Percentiles rank a stretch among this genome's conserved stretches.
phyloP scores from a whole-genome alignment of 1,139 yeast genomes.

The Candida sp. region DNA sequence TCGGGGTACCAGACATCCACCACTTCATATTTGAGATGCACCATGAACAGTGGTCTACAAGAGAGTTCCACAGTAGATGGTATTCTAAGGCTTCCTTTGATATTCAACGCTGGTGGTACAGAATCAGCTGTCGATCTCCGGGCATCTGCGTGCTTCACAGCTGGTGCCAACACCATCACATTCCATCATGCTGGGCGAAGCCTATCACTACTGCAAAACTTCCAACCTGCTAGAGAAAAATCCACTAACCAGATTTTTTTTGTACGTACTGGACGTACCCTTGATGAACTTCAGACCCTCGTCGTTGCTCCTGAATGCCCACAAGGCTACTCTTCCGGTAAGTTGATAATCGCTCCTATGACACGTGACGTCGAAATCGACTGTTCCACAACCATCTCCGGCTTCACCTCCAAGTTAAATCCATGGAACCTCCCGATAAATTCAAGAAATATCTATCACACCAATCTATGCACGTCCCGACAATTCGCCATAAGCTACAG shows the following conservation, averaged over 20 bases:
- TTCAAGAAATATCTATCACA: slow-evolving; percentile 12
- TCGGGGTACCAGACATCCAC: slow-evolving; percentile 23
- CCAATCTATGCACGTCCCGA: slow-evolving; percentile 18
- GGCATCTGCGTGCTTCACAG: slow-evolving; percentile 19
- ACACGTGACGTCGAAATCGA: slow-evolving; percentile 72
- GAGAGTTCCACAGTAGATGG: slow-evolving; percentile 18
- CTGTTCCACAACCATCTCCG: slow-evolving; percentile 22
- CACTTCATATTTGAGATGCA: slow-evolving; percentile 27
- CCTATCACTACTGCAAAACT: too few relatives aligned
- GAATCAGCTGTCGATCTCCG: slow-evolving; percentile 18
- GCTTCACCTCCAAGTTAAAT: slow-evolving; percentile 23
- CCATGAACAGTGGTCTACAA: slow-evolving; percentile 15
- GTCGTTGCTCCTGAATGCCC: slow-evolving; percentile 24
- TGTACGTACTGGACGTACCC: slow-evolving; percentile 14
- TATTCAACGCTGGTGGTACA: slow-evolving; percentile 27
- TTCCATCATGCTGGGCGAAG: slow-evolving; percentile 30
- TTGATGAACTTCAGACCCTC: slow-evolving; percentile 15
- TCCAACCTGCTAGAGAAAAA: too few relatives aligned
- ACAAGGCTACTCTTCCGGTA: slow-evolving; percentile 68
- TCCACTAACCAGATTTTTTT: too few relatives aligned
- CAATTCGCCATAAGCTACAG: slow-evolving; percentile 16
- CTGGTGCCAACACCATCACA: slow-evolving; percentile 25
- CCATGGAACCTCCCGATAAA: slow-evolving; percentile 20
- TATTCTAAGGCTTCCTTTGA: slow-evolving; percentile 22
- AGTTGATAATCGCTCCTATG: slow-evolving; percentile 87